Evolutionary conservation across 2,329 filamentous ascomycete genomes (phyloP).

Genomic region (Pestalotiopsis sp.): DNA sequence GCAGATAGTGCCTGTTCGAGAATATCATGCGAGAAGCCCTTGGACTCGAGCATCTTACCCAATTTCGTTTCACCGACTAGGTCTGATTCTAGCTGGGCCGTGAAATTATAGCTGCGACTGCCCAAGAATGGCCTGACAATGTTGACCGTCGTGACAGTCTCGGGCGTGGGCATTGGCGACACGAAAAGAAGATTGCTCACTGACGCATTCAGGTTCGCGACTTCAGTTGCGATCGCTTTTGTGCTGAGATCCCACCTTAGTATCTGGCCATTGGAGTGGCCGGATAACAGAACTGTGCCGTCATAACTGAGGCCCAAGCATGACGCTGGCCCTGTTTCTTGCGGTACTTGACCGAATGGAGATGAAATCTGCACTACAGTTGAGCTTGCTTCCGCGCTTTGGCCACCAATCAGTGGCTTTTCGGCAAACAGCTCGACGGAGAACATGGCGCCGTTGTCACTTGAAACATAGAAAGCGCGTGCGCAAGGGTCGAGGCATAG

Average conservation of each 20-base stretch:
- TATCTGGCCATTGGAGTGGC: conserved; percentile 79
- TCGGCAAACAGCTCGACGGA: conserved; percentile 72
- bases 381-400: conserved; percentile 54
- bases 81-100: conserved; percentile 60
- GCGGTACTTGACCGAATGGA: conserved; percentile 60
- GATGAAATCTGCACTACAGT: conserved; percentile 59
- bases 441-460: conserved; percentile 80
- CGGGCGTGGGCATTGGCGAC: conserved; percentile 57
- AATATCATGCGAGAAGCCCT: conserved; percentile 49
- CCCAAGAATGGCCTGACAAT: conserved; percentile 82
- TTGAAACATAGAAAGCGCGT: conserved; percentile 79
- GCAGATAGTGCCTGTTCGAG: conserved; percentile 54
- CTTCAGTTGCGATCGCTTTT: conserved; percentile 66
- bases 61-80: conserved; percentile 45
- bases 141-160: conserved; percentile 53
- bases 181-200: conserved; percentile 83
- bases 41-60: conserved; percentile 44
- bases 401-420: conserved; percentile 57
- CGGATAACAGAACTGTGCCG: conserved; percentile 77
- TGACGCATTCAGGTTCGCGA: conserved; percentile 76
- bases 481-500: conserved; percentile 80
- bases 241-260: conserved; percentile 79
- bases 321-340: conserved; percentile 67
- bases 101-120: conserved; percentile 67
- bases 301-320: conserved; percentile 81